phyloP scores from a whole-genome alignment of 139 green algal species.

The Chlorella sorokiniana region DNA sequence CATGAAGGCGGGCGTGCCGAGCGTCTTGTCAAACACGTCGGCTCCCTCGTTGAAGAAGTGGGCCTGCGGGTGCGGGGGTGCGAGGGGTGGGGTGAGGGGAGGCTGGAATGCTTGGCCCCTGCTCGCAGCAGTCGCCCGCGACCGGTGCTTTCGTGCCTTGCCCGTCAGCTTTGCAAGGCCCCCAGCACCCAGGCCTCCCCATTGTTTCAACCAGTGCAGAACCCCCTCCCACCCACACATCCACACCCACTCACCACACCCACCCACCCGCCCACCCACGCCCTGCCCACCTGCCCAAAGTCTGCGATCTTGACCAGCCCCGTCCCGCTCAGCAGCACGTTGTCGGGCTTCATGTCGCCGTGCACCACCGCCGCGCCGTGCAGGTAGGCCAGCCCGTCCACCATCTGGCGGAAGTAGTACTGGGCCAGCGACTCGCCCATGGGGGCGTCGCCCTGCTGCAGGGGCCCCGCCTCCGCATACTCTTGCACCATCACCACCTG shows the following conservation, averaged over 20 bases:
- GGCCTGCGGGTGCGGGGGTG: slow-evolving; percentile 21
- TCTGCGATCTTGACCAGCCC: slow-evolving; percentile 83
- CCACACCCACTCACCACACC: no score
- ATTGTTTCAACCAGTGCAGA: no score
- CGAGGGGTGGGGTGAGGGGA: no score
- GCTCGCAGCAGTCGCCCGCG: no score
- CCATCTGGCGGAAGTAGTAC: slow-evolving; percentile 52
- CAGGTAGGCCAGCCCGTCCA: slow-evolving; percentile 66
- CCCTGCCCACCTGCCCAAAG: slow-evolving; percentile 69
- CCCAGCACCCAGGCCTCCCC: no score
- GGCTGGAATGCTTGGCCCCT: no score
- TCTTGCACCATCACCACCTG: slow-evolving; percentile 89
- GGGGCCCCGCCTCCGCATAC: slow-evolving; percentile 75
- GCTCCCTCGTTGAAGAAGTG: slow-evolving; percentile 31
- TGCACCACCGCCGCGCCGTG: slow-evolving; percentile 76
- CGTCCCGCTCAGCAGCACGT: slow-evolving; percentile 75
- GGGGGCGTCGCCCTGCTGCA: slow-evolving; percentile 43
- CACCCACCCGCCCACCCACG: no score
- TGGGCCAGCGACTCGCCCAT: slow-evolving; percentile 63
- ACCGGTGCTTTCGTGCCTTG: no score
- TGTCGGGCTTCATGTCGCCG: slow-evolving; percentile 86
- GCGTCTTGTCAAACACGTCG: slow-evolving; percentile 27
- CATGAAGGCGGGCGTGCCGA: slow-evolving; percentile 45
- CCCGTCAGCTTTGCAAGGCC: no score
- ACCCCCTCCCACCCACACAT: no score